Evolutionary conservation across 352 stramenopile species (phyloP).

Genomic region (Phytophthora hibernalis): DNA sequence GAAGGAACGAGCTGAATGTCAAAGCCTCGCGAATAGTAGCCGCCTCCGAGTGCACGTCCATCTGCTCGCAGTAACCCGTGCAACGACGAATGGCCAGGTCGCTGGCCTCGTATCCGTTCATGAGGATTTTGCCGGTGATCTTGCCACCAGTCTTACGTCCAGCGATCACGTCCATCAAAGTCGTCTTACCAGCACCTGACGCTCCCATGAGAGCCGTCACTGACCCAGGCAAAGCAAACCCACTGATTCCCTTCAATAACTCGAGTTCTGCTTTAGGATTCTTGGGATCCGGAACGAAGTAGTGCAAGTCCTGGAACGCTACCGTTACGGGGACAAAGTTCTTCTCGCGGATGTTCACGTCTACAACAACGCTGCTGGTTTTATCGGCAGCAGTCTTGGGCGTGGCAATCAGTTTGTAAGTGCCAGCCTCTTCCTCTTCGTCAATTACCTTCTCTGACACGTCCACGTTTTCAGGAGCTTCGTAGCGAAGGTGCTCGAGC

Average conservation of each 20-base stretch:
- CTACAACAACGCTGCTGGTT: slow-evolving; percentile 2
- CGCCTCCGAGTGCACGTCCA: slow-evolving; percentile 60
- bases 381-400: slow-evolving; percentile 21
- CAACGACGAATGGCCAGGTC: slow-evolving; percentile 50
- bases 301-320: slow-evolving; percentile 47
- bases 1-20: slow-evolving; percentile 86
- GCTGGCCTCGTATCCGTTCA: slow-evolving; percentile 50
- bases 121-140: slow-evolving; percentile 50
- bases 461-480: slow-evolving; percentile 17
- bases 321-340: slow-evolving; percentile 12
- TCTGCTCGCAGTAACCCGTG: slow-evolving; percentile 77
- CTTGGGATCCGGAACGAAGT: slow-evolving; percentile 31
- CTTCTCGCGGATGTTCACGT: slow-evolving; percentile 12
- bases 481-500: slow-evolving; percentile 39
- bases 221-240: slow-evolving; percentile 42
- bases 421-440: slow-evolving; percentile 29
- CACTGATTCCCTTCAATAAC: slow-evolving; percentile 76
- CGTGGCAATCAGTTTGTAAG: slow-evolving; percentile 24
- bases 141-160: slow-evolving; percentile 70
- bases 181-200: slow-evolving; percentile 80
- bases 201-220: slow-evolving; percentile 67
- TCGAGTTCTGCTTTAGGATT: slow-evolving; percentile 38
- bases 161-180: slow-evolving; percentile 63
- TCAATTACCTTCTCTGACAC: slow-evolving; percentile 8
- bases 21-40: slow-evolving; percentile 90